Evolutionary conservation across 179 eudicot genomes (phyloP), one percentile per base, ranked within the genome.

Genomic region (Spinacia oleracea): DNA sequence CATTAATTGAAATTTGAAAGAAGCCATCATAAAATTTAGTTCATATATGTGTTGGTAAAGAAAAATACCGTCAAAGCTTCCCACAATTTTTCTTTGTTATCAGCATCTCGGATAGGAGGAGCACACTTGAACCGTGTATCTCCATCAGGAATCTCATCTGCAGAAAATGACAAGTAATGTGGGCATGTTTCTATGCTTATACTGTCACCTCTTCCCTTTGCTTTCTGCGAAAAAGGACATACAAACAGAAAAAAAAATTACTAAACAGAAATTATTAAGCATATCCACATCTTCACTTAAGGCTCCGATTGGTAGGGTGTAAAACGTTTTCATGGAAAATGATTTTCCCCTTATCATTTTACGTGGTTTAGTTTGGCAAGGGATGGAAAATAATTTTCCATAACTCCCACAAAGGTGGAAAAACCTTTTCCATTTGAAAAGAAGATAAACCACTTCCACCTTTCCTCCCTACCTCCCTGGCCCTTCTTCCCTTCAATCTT

Each of bases 101-200:
- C 91, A 70, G 92, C 89, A 86, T 91, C 93, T 35, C 99, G 88
- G 65, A 96, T 90, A 56, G 99, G 99, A 38, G 99, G 99, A 72
- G 98, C 87, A 66, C 99, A 96, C 87, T 96, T 96, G 69, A 92
- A 96, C 27, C 98, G 93, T 1, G 99, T 96, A 76, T 96, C 98
- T 66, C 98, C 99, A 81, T 96, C 93, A 64, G 89, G 89, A 58
- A 96, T 91, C 73, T 91, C 97, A 84, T 94, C 98, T 31, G 97
- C 93, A 16, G 98, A 90, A 83, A 96, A 96, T 75, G 98, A 89
- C 73, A 96, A 82, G 81, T 96, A 96, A 79, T 96, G 99, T 23
- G 97, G 96, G 75, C 99, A 96, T 48, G 98, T 96, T 85, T 96
- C 99, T 59, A 94, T 89, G 43, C 92, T 90, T 77, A 96, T 62